Evolutionary conservation across 1,284 basidiomycete species (phyloP).

Genomic region (Ustilago bromivora): DNA sequence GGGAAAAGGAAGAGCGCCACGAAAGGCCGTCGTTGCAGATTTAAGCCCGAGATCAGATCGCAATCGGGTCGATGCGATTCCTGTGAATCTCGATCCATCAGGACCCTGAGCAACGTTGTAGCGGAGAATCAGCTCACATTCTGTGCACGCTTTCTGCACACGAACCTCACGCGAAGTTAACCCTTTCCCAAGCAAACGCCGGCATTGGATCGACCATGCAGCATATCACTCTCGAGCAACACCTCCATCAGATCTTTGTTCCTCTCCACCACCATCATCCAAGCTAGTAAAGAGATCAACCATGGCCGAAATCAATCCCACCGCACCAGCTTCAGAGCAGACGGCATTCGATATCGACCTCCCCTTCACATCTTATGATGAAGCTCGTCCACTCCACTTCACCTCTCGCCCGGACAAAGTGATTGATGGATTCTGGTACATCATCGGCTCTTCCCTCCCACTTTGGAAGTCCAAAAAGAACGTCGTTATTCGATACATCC

Average conservation of each 20-base stretch:
- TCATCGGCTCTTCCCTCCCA: slow-evolving; percentile 39
- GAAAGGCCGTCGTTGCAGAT: not conserved
- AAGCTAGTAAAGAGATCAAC: no score
- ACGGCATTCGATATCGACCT: slow-evolving; percentile 47
- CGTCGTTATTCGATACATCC: slow-evolving; percentile 48
- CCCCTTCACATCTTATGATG: slow-evolving; percentile 37
- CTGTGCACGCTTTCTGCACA: not conserved
- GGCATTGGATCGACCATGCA: slow-evolving; percentile 4
- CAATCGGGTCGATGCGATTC: not conserved
- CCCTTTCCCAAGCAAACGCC: not conserved
- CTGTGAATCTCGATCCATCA: not conserved
- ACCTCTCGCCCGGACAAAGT: slow-evolving; percentile 20
- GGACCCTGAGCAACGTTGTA: not conserved
- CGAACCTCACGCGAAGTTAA: not conserved
- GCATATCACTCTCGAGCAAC: not conserved
- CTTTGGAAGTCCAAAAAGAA: slow-evolving; percentile 52
- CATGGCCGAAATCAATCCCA: not conserved
- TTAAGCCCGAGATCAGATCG: not conserved
- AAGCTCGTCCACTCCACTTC: slow-evolving; percentile 38
- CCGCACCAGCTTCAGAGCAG: slow-evolving; percentile 1
- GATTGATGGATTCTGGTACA: slow-evolving; percentile 48
- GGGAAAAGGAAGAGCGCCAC: slow-evolving; percentile 15
- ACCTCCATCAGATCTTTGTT: not conserved
- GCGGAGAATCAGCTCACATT: slow-evolving; percentile 10
- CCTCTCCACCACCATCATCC: not conserved